Evolutionary conservation across 2,329 filamentous ascomycete genomes (phyloP).

Genomic region (Xylariaceae sp.): DNA sequence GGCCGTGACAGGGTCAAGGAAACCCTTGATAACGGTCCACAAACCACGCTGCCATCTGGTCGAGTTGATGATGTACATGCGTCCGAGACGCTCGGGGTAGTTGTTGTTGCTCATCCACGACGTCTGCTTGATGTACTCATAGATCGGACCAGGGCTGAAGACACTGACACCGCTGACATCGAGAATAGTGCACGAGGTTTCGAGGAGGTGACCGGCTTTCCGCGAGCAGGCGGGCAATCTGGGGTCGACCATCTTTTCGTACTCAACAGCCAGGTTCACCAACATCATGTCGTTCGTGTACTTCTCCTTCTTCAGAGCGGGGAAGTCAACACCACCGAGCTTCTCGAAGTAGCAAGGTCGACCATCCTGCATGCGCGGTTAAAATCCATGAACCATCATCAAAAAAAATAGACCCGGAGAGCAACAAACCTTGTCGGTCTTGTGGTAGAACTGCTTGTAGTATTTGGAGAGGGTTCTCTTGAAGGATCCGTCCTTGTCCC

Average conservation of each 20-base stretch:
- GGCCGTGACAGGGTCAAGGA: conserved; percentile 94
- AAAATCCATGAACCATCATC: conserved; percentile 1
- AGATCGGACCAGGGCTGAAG: conserved; percentile 74
- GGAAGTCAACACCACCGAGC: conserved; percentile 87
- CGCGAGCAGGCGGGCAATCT: conserved; percentile 92
- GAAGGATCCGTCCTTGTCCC: conserved; percentile 60
- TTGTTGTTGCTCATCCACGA: conserved; percentile 95
- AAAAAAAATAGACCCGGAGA: not conserved
- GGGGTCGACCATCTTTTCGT: conserved; percentile 91
- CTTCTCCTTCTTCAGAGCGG: conserved; percentile 78
- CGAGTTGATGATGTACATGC: conserved; percentile 93
- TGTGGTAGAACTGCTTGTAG: conserved; percentile 99
- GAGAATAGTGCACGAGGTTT: conserved; percentile 98
- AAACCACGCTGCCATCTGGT: conserved; percentile 58
- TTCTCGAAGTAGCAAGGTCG: conserved; percentile 97
- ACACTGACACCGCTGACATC: conserved; percentile 93
- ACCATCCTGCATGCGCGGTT: conserved; percentile 63
- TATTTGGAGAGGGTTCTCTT: conserved; percentile 76
- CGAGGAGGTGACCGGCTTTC: conserved; percentile 81
- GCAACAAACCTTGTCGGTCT: conserved; percentile 67
- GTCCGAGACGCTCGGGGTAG: conserved; percentile 95
- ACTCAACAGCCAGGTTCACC: conserved; percentile 92
- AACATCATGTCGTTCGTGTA: conserved; percentile 91
- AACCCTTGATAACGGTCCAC: conserved; percentile 83
- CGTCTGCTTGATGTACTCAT: conserved; percentile 78